Conservation (phyloP, 2,329 filamentous ascomycete species). For the Trichoderma lentiforme region DNA sequence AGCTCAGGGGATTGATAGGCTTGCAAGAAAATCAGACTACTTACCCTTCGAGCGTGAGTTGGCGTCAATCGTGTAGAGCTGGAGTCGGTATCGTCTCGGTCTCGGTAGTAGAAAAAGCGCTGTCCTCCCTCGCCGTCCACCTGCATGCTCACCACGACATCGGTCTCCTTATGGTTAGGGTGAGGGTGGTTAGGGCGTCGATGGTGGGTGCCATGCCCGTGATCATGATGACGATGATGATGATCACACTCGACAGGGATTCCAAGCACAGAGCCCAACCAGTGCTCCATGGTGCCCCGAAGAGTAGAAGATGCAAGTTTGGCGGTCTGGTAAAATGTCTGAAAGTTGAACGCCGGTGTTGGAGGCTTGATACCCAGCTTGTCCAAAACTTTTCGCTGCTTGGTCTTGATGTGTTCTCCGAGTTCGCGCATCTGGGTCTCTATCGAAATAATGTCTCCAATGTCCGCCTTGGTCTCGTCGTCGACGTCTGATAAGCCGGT, state of each 20-base stretch:
- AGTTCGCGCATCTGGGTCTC: slow-evolving; percentile 8
- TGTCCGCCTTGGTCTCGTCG: background rate
- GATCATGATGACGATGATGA: background rate
- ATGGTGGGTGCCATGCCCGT: background rate
- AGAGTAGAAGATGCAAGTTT: slow-evolving; percentile 4
- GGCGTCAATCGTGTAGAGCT: background rate
- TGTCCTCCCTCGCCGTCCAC: slow-evolving; percentile 3
- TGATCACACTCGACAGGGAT: background rate
- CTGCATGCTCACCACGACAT: background rate
- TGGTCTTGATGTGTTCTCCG: background rate
- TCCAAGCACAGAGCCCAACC: slow-evolving; percentile 11
- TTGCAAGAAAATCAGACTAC: background rate
- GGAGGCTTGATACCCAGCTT: background rate
- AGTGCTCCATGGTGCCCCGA: slow-evolving; percentile 12
- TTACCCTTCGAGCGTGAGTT: background rate
- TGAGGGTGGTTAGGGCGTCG: background rate
- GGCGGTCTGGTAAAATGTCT: slow-evolving; percentile 8
- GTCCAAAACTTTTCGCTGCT: slow-evolving; percentile 7
- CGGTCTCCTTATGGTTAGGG: background rate
- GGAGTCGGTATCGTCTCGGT: background rate
- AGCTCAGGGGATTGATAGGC: background rate
- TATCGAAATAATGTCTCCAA: background rate
- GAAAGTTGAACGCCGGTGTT: background rate
- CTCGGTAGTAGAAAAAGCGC: slow-evolving; percentile 6
- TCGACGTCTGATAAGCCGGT: background rate